phyloP scores from a whole-genome alignment of 2,329 filamentous ascomycete genomes.

The Phialemoniopsis sp. region DNA sequence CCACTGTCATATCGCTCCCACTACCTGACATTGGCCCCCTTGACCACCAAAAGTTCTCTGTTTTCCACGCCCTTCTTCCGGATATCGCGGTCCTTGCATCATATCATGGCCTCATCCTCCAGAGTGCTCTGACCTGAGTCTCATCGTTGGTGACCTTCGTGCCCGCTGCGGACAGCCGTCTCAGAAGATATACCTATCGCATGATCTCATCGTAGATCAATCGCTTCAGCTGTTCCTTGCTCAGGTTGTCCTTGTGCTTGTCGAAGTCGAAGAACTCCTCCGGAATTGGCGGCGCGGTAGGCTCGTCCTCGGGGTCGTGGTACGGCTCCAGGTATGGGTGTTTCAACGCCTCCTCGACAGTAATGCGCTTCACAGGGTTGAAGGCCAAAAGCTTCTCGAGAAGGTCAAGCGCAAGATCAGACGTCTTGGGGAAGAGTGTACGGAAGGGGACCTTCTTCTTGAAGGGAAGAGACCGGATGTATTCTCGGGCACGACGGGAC shows the following conservation, averaged over 20 bases:
- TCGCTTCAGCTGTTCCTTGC: constrained; percentile 96
- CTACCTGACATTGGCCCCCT: too few relatives aligned
- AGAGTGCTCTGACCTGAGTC: too few relatives aligned
- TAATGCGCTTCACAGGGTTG: constrained; percentile 98
- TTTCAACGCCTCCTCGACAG: constrained; percentile 93
- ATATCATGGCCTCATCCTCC: too few relatives aligned
- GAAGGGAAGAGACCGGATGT: constrained; percentile 96
- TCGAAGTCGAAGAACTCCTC: constrained; percentile 99
- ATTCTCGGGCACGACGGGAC: constrained; percentile 92
- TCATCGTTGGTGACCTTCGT: too few relatives aligned
- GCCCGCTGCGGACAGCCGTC: too few relatives aligned
- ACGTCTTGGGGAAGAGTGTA: constrained; percentile 97
- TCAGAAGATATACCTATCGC: constrained; percentile 31
- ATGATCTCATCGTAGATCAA: constrained; percentile 98
- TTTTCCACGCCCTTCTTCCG: too few relatives aligned
- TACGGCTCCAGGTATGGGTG: constrained; percentile 98
- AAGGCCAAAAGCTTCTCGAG: constrained; percentile 95
- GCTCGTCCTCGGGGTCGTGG: constrained; percentile 97
- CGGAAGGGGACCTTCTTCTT: constrained; percentile 99
- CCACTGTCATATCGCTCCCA: too few relatives aligned
- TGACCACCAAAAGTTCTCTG: too few relatives aligned
- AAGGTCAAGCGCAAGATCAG: constrained; percentile 89
- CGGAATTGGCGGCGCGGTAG: constrained; percentile 91
- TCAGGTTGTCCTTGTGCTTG: constrained; percentile 98
- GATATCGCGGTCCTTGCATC: too few relatives aligned